Conservation (phyloP, 768 basidiomycete species). For the Tricholoma matsutake region DNA sequence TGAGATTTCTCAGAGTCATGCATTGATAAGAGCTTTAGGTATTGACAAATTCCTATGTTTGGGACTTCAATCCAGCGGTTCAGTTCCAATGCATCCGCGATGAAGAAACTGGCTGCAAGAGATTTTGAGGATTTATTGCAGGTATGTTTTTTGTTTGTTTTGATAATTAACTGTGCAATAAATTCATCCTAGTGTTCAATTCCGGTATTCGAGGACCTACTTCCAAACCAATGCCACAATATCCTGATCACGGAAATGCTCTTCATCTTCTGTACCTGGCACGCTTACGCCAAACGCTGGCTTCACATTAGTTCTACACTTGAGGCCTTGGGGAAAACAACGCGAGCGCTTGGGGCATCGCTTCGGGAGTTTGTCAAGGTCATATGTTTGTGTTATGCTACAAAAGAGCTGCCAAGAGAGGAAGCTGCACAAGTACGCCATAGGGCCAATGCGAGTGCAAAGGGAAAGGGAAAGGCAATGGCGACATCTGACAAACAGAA, state of each 20-base stretch:
- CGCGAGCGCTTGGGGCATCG: neutral
- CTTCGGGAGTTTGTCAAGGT: conserved; percentile 2
- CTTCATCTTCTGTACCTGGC: conserved; percentile 8
- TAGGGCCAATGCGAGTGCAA: neutral
- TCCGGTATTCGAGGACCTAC: conserved; percentile 8
- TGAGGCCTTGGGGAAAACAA: neutral
- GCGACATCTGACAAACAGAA: neutral
- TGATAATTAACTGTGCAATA: neutral
- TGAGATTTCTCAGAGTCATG: neutral
- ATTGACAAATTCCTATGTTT: conserved; percentile 29
- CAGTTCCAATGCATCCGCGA: conserved; percentile 16
- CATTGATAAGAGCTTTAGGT: conserved; percentile 18
- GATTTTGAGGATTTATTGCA: conserved; percentile 31
- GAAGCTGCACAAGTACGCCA: conserved; percentile 1
- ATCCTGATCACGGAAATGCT: conserved; percentile 3
- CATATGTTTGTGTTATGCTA: conserved; percentile 2
- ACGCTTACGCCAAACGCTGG: conserved; percentile 8
- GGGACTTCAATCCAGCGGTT: conserved; percentile 25
- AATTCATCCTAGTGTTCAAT: conserved; percentile 5
- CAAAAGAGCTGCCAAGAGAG: conserved; percentile 8
- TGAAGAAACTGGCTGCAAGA: conserved; percentile 20
- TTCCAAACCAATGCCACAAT: conserved; percentile 6
- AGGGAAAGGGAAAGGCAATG: neutral
- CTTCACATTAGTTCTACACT: conserved; percentile 10
- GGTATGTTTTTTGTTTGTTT: conserved; percentile 7